Evolutionary conservation across 2,329 filamentous ascomycete species (phyloP).

Genomic region (Penicillium sp.): DNA sequence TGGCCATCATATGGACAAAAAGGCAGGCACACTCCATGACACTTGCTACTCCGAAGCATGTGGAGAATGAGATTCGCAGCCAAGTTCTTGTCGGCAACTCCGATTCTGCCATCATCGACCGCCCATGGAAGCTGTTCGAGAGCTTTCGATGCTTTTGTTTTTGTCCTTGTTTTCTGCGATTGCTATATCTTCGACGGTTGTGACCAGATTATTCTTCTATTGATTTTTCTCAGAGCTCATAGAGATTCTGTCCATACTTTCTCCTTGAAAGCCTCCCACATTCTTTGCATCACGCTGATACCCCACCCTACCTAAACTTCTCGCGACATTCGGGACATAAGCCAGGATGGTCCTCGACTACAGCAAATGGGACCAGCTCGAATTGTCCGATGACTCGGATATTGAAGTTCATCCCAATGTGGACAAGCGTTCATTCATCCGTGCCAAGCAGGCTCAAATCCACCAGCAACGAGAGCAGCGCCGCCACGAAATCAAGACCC

Average conservation of each 20-base stretch:
- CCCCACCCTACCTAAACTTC: slow-evolving; percentile 11
- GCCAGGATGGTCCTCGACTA: slow-evolving; percentile 57
- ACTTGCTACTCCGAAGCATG: slow-evolving; percentile 13
- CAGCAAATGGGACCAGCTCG: slow-evolving; percentile 69
- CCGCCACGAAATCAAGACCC: slow-evolving; percentile 79
- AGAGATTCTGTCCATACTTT: background rate
- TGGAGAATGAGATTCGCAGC: slow-evolving; percentile 12
- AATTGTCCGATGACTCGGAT: slow-evolving; percentile 97
- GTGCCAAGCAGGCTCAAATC: slow-evolving; percentile 95
- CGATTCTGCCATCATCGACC: slow-evolving; percentile 26
- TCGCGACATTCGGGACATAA: background rate
- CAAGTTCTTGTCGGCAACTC: slow-evolving; percentile 14
- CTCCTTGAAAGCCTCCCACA: background rate
- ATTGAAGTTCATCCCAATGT: slow-evolving; percentile 98
- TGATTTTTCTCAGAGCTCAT: background rate
- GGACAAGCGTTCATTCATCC: slow-evolving; percentile 96
- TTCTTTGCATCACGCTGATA: slow-evolving; percentile 10
- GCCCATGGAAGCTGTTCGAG: slow-evolving; percentile 34
- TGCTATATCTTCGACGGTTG: background rate
- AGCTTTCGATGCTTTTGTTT: slow-evolving; percentile 26
- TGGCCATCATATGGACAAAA: slow-evolving; percentile 31
- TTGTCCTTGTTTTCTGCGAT: background rate
- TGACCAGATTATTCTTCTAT: background rate
- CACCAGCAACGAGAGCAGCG: slow-evolving; percentile 84
- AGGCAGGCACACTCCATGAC: slow-evolving; percentile 9